A percentile compares a stretch with the other conserved stretches of the same genome.
Evolutionary conservation across 2,329 filamentous ascomycete genomes (phyloP).

Genomic region (Triangularia verruculosa): DNA sequence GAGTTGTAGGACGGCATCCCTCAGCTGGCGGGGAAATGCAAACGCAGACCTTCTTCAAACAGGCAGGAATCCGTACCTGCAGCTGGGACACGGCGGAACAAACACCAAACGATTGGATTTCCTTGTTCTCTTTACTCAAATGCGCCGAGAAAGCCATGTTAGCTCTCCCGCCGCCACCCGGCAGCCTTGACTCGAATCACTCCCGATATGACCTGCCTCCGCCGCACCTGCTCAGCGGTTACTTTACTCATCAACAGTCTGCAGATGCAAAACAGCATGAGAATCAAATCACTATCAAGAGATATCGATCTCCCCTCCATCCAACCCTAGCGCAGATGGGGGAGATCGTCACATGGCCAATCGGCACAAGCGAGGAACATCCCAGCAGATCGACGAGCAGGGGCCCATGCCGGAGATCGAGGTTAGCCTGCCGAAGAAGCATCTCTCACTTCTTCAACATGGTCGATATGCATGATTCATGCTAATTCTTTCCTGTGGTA

Average conservation of each 20-base stretch:
- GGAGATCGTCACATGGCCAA: background rate
- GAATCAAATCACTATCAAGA: background rate
- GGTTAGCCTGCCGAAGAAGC: slow-evolving; percentile 2
- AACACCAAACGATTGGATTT: too few species aligned
- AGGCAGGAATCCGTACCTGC: background rate
- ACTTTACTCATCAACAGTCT: background rate
- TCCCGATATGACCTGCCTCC: background rate
- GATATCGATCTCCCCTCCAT: background rate
- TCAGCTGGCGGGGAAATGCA: background rate
- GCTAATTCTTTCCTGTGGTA: slow-evolving; percentile 4
- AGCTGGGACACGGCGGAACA: background rate
- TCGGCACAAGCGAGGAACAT: background rate
- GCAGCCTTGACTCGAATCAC: background rate
- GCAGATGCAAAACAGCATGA: background rate
- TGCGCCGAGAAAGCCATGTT: background rate
- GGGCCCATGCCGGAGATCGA: background rate
- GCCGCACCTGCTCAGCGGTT: background rate
- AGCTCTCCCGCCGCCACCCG: background rate
- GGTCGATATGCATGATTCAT: slow-evolving; percentile 7
- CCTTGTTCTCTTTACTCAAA: too few species aligned
- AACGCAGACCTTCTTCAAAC: background rate
- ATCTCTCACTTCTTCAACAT: background rate
- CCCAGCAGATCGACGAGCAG: background rate
- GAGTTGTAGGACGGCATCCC: background rate
- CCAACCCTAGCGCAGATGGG: background rate